Evolutionary conservation across 495 filamentous ascomycete species (phyloP), one percentile per base, ranked within the genome.

Genomic region (Pyronema omphalodes): DNA sequence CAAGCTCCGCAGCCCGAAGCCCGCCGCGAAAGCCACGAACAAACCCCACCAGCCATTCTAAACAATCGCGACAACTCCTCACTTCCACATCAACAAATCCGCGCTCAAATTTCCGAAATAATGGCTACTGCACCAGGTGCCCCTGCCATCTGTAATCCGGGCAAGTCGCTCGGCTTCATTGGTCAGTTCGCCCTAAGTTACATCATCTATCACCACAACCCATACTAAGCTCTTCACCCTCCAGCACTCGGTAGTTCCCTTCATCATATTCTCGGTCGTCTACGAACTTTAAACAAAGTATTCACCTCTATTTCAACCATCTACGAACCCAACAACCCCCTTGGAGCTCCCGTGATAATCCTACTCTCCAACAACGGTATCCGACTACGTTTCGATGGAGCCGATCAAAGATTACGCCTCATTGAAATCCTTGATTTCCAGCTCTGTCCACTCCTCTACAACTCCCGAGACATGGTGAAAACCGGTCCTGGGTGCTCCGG

Each of bases 391-490:
- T 98, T 98, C 60, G 91, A 98, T 63, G 91, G 89, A 0, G 80
- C 86, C 3, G 87, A 94, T 60, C 91, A 98, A 68, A 76, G 88
- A 41, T 71, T 98, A 12, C 82, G 91, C 1, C 67, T 98, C 48
- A 85, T 98, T 62, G 91, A 98, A 67, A 75, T 95, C 15, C 68
- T 85, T 17, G 87, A 96, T 64, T 96, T 98, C 57, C 78, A 82
- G n/a, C 89, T 87, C 65, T 83, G 77, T 37, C 75, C 77, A 35
- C 75, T 95, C 41, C 76, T 78, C 34, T 86, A 95, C 68, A 89
- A 94, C 66, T 79, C 82, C 53, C 82, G 82, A 36, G 88, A 94
- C 53, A 76, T 98, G 39, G 69, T 85, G 47, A 86, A 86, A 57
- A 74, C 73, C 53, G 66, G 71, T 4, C 55, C 66, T 12, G 73